A percentile compares a stretch with the other conserved stretches of the same genome.
Evolutionary conservation across 176 grass and related monocot genomes (phyloP).

Genomic region (Rhynchospora pubera): DNA sequence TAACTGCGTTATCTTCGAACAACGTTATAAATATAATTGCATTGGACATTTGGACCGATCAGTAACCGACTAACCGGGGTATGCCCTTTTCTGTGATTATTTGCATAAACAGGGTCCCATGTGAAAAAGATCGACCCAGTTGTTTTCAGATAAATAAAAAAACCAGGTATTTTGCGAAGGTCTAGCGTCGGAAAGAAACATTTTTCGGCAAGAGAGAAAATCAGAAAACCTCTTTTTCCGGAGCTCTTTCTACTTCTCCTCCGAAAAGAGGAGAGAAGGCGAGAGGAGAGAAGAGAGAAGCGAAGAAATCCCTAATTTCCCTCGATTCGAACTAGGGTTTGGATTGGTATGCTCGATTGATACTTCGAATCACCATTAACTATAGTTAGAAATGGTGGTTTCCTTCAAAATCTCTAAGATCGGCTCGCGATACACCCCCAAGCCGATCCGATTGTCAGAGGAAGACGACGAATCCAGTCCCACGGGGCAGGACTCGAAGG

Average conservation of each 20-base stretch:
- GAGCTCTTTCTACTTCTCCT: not conserved
- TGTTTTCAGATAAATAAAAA: not conserved
- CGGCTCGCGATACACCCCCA: conserved; percentile 30
- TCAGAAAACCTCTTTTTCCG: not conserved
- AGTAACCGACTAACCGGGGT: no score
- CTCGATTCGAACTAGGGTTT: not conserved
- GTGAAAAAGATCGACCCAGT: not conserved
- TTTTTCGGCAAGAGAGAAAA: not conserved
- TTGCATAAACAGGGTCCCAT: no score
- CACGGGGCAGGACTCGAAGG: conserved; percentile 18
- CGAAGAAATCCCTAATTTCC: not conserved
- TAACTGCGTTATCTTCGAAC: no score
- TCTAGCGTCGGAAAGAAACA: not conserved
- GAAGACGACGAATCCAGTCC: conserved; percentile 11
- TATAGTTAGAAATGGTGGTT: conserved; percentile 45
- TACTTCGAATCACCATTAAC: not conserved
- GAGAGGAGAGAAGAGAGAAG: not conserved
- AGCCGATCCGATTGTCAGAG: not conserved
- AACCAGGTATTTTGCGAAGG: not conserved
- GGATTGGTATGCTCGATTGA: not conserved
- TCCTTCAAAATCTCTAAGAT: conserved; percentile 77
- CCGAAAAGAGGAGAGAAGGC: not conserved
- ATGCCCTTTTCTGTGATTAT: no score
- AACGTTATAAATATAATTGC: no score
- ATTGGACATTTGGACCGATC: no score